These are phyloP conservation scores for Yamadazyma blattariae DNA, from an alignment of 1,139 yeast species.

Conservation along the genomic window DNA sequence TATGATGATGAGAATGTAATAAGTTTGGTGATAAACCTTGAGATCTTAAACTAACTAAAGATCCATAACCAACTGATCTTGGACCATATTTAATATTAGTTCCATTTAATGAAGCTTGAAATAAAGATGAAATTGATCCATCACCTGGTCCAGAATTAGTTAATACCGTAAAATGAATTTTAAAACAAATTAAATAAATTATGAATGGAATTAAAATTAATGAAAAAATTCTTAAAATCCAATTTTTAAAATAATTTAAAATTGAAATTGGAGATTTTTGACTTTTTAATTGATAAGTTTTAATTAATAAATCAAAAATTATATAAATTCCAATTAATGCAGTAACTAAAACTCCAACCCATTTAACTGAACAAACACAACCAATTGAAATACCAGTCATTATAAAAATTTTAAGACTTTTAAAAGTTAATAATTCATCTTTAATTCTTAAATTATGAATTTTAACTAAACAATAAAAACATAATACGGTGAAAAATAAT, in stretches of 20 bases:
- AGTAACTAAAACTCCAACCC: conserved; percentile 93
- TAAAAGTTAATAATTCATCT: conserved; percentile 36
- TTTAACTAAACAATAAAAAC: conserved; percentile 56
- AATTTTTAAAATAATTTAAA: conserved; percentile 54
- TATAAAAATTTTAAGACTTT: conserved; percentile 56
- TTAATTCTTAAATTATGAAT: conserved; percentile 44
- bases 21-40: conserved; percentile 72
- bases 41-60: conserved; percentile 63
- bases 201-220: conserved; percentile 73
- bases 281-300: conserved; percentile 47
- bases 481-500: conserved; percentile 65
- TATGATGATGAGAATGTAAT: conserved; percentile 66
- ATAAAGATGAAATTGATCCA: conserved; percentile 66
- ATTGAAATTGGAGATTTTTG: conserved; percentile 28
- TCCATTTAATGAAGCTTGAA: conserved; percentile 64
- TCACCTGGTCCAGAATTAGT: conserved; percentile 80
- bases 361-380: conserved; percentile 88
- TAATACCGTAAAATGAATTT: conserved; percentile 72
- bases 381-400: conserved; percentile 83
- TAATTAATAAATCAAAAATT: conserved; percentile 66
- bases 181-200: conserved; percentile 71
- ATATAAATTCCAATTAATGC: conserved; percentile 84
- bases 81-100: conserved; percentile 56
- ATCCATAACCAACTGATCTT: conserved; percentile 59
- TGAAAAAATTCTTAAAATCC: conserved; percentile 65